phyloP scores from a whole-genome alignment of 345 rosid species.

The Aquilaria malaccensis region DNA sequence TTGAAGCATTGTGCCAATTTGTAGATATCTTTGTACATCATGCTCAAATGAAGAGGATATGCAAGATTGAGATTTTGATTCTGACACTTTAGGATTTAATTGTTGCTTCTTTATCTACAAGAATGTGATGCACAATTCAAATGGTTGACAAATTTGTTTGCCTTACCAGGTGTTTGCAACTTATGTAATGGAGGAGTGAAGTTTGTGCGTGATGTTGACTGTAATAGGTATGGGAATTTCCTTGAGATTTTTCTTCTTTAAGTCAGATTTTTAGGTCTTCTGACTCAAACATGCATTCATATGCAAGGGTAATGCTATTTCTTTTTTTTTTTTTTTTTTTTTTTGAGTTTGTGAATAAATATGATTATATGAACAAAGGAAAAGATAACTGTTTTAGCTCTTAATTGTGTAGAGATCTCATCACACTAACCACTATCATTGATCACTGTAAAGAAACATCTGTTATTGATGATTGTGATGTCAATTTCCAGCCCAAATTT shows the following conservation, averaged over 20 bases:
- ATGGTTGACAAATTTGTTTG: background rate
- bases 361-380: background rate
- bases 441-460: too few relatives aligned
- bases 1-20: too few relatives aligned
- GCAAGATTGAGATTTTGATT: background rate
- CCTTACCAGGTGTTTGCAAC: constrained; percentile 65
- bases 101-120: background rate
- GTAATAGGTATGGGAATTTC: constrained; percentile 38
- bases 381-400: too few relatives aligned
- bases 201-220: constrained; percentile 66
- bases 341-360: too few relatives aligned
- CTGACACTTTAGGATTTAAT: background rate
- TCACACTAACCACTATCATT: too few relatives aligned
- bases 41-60: too few relatives aligned
- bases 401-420: too few relatives aligned
- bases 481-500: too few relatives aligned
- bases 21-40: too few relatives aligned
- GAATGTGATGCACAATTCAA: background rate
- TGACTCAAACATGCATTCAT: too few relatives aligned
- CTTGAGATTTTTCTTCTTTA: background rate
- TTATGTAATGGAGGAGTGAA: constrained; percentile 88
- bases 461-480: too few relatives aligned
- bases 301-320: background rate
- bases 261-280: background rate
- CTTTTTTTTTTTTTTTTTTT: background rate